Evolutionary conservation across 257 asterid species (phyloP).

Genomic region (Echites panduratus): DNA sequence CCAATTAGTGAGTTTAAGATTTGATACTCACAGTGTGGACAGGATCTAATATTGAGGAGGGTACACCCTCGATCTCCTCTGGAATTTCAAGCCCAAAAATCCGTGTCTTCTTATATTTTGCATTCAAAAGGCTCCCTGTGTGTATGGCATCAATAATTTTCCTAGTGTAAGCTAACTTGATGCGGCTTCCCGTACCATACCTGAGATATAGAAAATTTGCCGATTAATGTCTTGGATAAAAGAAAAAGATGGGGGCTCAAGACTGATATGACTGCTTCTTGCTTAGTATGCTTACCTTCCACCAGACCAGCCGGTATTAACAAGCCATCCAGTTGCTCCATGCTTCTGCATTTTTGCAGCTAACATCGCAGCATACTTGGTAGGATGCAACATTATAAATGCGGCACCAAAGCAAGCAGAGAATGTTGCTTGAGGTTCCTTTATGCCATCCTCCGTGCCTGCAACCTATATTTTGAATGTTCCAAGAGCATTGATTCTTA

Average conservation of each 20-base stretch:
- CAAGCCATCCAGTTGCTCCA: slow-evolving; percentile 83
- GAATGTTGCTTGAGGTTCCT: slow-evolving; percentile 81
- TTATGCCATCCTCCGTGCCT: slow-evolving; percentile 79
- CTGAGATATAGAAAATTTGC: slow-evolving; percentile 21
- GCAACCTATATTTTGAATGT: slow-evolving; percentile 45
- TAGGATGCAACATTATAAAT: slow-evolving; percentile 78
- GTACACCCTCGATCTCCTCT: slow-evolving; percentile 63
- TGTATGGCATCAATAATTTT: slow-evolving; percentile 79
- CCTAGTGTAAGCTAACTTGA: slow-evolving; percentile 73
- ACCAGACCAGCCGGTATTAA: slow-evolving; percentile 85
- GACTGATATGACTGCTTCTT: background rate
- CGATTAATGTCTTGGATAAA: background rate
- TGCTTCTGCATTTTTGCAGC: slow-evolving; percentile 74
- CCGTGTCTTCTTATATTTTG: slow-evolving; percentile 46
- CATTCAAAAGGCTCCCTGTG: slow-evolving; percentile 50
- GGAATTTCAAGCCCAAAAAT: slow-evolving; percentile 85
- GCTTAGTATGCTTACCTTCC: slow-evolving; percentile 83
- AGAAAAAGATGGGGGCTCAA: background rate
- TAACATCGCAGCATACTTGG: slow-evolving; percentile 72
- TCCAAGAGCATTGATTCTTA: background rate
- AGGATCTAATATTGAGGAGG: slow-evolving; percentile 69
- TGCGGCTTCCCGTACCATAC: slow-evolving; percentile 64
- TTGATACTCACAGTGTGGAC: slow-evolving; percentile 54
- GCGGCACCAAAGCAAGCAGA: slow-evolving; percentile 90
- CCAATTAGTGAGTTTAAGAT: background rate